Percentiles rank a stretch among this genome's conserved stretches.
Evolutionary conservation across 208 protist genomes (phyloP).

Genomic region (Vickermania spadyakhi): DNA sequence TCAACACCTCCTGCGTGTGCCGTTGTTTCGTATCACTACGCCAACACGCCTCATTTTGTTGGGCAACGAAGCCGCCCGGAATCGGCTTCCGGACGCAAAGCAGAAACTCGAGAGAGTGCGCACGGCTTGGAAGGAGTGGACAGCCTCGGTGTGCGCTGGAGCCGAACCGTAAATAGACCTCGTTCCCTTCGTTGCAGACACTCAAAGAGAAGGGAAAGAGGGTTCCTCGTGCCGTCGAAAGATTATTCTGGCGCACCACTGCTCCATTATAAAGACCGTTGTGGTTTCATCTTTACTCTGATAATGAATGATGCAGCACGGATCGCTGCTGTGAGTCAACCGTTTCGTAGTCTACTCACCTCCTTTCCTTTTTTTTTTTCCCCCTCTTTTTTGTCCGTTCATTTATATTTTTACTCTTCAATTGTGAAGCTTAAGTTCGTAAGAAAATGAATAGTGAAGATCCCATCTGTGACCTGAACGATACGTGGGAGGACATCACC

Average conservation of each 20-base stretch:
- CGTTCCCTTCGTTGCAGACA: no score
- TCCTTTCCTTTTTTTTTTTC: conserved; percentile 8
- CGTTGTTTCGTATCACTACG: conserved; percentile 58
- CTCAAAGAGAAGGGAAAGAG: no score
- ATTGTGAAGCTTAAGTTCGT: no score
- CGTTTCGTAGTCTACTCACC: conserved; percentile 4
- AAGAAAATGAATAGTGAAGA: neutral
- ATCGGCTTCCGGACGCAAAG: conserved; percentile 12
- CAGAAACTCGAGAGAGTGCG: conserved; percentile 20
- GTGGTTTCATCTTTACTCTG: no score
- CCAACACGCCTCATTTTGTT: conserved; percentile 65
- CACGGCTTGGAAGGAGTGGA: conserved; percentile 16
- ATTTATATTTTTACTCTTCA: no score
- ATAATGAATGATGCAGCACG: no score
- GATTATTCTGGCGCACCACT: no score
- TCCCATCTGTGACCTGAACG: conserved; percentile 29
- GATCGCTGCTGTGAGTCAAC: no score
- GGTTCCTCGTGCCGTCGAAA: no score
- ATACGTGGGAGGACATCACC: conserved; percentile 67
- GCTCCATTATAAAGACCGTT: no score
- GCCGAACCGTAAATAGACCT: no score
- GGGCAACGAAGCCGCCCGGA: conserved; percentile 26
- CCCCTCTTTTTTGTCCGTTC: conserved; percentile 7
- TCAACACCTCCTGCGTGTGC: conserved; percentile 49
- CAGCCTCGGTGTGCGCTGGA: no score